phyloP scores from a whole-genome alignment of 768 basidiomycete species.

The Strobilomyces confusus region DNA sequence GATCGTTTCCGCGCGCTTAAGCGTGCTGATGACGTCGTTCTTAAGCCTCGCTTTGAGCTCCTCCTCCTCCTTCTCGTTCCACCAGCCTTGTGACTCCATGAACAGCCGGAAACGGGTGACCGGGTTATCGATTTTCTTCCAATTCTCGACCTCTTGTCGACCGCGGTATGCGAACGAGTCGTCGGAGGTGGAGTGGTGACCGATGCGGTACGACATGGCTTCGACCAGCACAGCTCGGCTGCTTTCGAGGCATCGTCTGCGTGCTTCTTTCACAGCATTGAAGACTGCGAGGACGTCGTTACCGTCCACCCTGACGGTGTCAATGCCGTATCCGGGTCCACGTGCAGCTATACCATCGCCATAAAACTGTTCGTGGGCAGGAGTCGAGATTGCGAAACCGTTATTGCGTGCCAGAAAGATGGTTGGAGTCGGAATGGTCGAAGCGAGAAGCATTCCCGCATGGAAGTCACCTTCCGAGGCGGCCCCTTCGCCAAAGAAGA shows the following conservation, averaged over 20 bases:
- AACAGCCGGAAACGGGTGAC: slow-evolving; percentile 80
- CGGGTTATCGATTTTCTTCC: slow-evolving; percentile 89
- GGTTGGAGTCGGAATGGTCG: slow-evolving; percentile 70
- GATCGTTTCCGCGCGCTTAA: slow-evolving; percentile 70
- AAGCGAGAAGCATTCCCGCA: slow-evolving; percentile 79
- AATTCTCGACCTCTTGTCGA: slow-evolving; percentile 85
- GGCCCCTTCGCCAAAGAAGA: slow-evolving; percentile 92
- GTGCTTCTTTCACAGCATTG: slow-evolving; percentile 65
- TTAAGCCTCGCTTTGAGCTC: slow-evolving; percentile 65
- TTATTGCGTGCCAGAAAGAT: slow-evolving; percentile 79
- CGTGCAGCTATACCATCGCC: slow-evolving; percentile 92
- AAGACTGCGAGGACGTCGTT: slow-evolving; percentile 89
- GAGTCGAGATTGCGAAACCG: slow-evolving; percentile 94
- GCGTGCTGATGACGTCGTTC: slow-evolving; percentile 71
- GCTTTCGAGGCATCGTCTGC: slow-evolving; percentile 67
- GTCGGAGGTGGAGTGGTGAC: slow-evolving; percentile 95
- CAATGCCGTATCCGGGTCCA: slow-evolving; percentile 87
- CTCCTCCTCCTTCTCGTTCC: slow-evolving; percentile 72
- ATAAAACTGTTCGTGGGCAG: slow-evolving; percentile 81
- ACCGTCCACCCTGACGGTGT: slow-evolving; percentile 90
- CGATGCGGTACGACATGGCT: slow-evolving; percentile 90
- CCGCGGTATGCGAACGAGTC: slow-evolving; percentile 93
- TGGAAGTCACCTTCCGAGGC: slow-evolving; percentile 96
- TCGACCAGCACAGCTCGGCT: slow-evolving; percentile 82
- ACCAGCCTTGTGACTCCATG: slow-evolving; percentile 83